Percentiles rank a stretch among this genome's conserved stretches.
phyloP scores from a whole-genome alignment of 2,329 filamentous ascomycete genomes.

The Aureobasidium subglaciale region DNA sequence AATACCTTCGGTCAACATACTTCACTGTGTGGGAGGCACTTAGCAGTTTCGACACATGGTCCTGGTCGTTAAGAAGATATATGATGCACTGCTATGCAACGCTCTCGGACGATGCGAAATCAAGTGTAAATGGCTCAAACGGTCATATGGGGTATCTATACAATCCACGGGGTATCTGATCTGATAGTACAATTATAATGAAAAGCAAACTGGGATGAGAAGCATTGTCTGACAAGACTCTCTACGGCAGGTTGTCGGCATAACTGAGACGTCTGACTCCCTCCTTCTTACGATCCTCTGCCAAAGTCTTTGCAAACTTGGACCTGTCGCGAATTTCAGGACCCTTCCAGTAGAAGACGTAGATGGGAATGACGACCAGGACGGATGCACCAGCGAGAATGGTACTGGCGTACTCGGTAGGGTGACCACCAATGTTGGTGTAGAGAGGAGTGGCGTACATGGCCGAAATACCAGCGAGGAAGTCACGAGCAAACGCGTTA shows the following conservation, averaged over 20 bases:
- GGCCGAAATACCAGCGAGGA: constrained; percentile 65
- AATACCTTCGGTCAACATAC: no score
- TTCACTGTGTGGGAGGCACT: no score
- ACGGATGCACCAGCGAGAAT: constrained; percentile 46
- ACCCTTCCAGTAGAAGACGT: constrained; percentile 49
- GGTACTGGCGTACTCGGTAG: constrained; percentile 44
- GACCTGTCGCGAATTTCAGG: constrained; percentile 41
- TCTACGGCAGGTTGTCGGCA: constrained; percentile 13
- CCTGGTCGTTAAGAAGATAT: no score
- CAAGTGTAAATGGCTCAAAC: no score
- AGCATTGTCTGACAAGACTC: no score
- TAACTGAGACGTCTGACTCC: constrained; percentile 16
- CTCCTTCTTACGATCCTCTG: constrained; percentile 25
- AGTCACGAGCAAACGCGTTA: constrained; percentile 67
- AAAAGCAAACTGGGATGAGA: not conserved
- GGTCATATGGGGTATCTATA: no score
- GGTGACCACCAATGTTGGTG: constrained; percentile 23
- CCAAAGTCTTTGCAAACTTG: constrained; percentile 42
- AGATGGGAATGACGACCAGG: constrained; percentile 47
- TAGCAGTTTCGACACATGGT: no score
- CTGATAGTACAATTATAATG: not conserved
- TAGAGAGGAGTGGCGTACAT: constrained; percentile 55
- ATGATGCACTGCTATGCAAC: no score
- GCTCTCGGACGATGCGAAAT: no score
- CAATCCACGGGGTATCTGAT: not conserved